phyloP scores from a whole-genome alignment of 2,329 filamentous ascomycete species.

The Pseudopyricularia cyperi region DNA sequence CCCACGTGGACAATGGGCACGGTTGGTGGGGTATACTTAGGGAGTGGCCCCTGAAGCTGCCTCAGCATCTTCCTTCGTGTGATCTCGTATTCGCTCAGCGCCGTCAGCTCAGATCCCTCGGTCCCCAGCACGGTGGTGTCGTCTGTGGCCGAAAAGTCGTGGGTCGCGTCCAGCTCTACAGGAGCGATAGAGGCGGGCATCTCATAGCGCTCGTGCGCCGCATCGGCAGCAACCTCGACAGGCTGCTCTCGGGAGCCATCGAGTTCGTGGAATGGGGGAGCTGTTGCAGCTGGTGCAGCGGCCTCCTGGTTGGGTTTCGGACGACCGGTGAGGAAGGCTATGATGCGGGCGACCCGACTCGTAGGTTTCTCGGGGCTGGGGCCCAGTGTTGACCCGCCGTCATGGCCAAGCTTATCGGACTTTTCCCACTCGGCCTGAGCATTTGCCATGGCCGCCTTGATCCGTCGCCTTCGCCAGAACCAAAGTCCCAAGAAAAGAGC shows the following conservation, averaged over 20 bases:
- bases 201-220: constrained; percentile 37
- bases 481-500: constrained; percentile 17
- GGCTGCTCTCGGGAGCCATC: constrained; percentile 18
- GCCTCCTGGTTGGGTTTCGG: constrained; percentile 16
- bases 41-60: constrained; percentile 35
- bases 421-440: constrained; percentile 2
- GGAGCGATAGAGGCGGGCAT: constrained; percentile 31
- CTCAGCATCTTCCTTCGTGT: constrained; percentile 36
- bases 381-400: constrained; percentile 18
- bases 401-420: constrained; percentile 20
- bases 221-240: constrained; percentile 26
- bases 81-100: constrained; percentile 34
- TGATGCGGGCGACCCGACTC: constrained; percentile 24
- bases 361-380: constrained; percentile 16
- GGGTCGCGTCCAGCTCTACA: constrained; percentile 33
- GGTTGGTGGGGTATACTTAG: constrained; percentile 30
- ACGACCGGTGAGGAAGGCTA: constrained; percentile 27
- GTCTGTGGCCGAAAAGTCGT: constrained; percentile 19
- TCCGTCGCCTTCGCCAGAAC: constrained; percentile 20
- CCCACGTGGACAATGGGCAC: neutral
- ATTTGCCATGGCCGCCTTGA: constrained; percentile 11
- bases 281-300: neutral
- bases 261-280: constrained; percentile 9
- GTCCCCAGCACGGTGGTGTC: constrained; percentile 25
- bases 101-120: constrained; percentile 21